phyloP scores from a whole-genome alignment of 495 filamentous ascomycete species.

The Hypoxylon intermedium region DNA sequence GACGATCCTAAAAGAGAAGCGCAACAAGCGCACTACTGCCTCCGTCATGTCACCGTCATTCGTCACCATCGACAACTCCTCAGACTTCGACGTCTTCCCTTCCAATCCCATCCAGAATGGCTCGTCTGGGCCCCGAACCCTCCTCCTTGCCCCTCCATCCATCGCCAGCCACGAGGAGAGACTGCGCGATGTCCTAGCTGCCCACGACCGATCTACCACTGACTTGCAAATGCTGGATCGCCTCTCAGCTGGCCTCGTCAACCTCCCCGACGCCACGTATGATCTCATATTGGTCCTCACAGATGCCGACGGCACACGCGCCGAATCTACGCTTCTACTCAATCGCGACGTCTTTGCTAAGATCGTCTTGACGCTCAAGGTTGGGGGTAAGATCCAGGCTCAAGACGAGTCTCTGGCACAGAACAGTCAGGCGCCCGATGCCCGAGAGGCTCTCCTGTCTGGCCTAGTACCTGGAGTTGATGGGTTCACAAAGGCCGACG shows the following conservation, averaged over 20 bases:
- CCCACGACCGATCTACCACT: conserved; percentile 73
- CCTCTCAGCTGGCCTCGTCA: conserved; percentile 79
- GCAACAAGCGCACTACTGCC: conserved; percentile 18
- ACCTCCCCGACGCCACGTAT: conserved; percentile 79
- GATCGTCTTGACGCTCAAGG: conserved; percentile 71
- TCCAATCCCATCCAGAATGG: conserved; percentile 30
- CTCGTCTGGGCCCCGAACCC: conserved; percentile 49
- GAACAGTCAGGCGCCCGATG: conserved; percentile 53
- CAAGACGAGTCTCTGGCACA: conserved; percentile 69
- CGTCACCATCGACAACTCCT: conserved; percentile 49
- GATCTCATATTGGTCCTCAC: conserved; percentile 84
- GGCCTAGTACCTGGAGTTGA: conserved; percentile 71
- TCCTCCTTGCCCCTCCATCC: conserved; percentile 63
- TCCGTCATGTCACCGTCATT: conserved; percentile 47
- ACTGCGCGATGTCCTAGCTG: conserved; percentile 53
- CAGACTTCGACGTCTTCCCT: conserved; percentile 47
- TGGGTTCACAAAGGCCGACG: conserved; percentile 76
- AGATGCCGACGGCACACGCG: conserved; percentile 67
- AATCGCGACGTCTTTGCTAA: conserved; percentile 70
- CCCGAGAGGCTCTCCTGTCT: conserved; percentile 78
- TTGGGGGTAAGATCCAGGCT: conserved; percentile 70
- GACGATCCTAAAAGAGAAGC: conserved; percentile 5
- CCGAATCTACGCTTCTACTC: conserved; percentile 66
- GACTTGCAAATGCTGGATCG: conserved; percentile 99
- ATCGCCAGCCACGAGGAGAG: conserved; percentile 58